These are phyloP conservation scores for Serendipita sp. DNA, from an alignment of 768 basidiomycete species.

Conservation along the genomic window DNA sequence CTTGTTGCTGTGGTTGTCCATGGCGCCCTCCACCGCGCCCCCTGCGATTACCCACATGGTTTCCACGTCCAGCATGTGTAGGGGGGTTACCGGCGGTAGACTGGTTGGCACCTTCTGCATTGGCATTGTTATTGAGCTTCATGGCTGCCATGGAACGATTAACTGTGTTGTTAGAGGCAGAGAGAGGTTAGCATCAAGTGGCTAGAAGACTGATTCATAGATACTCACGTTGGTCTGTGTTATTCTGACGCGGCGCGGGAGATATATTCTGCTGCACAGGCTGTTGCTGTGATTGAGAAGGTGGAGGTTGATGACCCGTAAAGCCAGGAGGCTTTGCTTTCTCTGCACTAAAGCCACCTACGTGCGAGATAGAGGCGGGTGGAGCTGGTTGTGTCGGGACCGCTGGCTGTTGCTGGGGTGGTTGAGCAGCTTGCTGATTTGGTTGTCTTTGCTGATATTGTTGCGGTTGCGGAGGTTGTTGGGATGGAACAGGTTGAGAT, in stretches of 20 bases:
- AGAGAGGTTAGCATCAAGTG: background rate
- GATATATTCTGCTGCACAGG: background rate
- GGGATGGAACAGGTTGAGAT: background rate
- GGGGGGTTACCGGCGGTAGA: background rate
- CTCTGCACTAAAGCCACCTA: slow-evolving; percentile 1
- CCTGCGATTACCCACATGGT: background rate
- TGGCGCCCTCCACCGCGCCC: slow-evolving; percentile 25
- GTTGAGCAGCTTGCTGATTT: background rate
- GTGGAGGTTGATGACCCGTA: background rate
- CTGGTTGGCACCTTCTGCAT: background rate
- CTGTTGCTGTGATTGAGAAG: background rate
- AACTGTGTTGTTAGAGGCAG: background rate
- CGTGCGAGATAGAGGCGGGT: background rate
- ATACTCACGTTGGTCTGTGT: background rate
- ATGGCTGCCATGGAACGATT: background rate
- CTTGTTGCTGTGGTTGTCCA: slow-evolving; percentile 14
- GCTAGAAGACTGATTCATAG: background rate
- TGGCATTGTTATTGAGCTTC: background rate
- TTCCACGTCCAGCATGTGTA: background rate
- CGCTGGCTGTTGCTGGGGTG: background rate
- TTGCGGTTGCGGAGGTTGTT: background rate
- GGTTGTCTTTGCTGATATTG: background rate
- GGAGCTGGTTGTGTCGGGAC: background rate
- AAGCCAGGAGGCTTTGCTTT: background rate
- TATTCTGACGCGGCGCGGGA: background rate